These are phyloP conservation scores for Peronospora belbahrii DNA, from an alignment of 352 stramenopile genomes.

Conservation along the genomic window DNA sequence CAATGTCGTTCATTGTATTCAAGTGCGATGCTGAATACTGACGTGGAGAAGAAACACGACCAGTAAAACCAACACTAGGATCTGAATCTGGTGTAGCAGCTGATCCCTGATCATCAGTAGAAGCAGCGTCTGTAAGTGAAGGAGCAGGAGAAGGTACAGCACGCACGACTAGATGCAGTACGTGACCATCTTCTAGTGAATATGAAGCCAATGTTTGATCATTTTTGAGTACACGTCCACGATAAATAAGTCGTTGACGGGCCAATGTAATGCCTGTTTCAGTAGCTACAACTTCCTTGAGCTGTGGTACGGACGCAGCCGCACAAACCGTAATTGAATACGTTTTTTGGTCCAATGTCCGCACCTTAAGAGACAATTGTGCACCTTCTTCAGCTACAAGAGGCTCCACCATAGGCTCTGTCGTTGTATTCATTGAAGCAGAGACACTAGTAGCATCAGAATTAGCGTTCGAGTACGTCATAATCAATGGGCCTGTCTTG, in stretches of 20 bases:
- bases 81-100: conserved; percentile 2
- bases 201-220: conserved; percentile 68
- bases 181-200: conserved; percentile 73
- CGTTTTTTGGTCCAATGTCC: conserved; percentile 76
- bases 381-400: conserved; percentile 9
- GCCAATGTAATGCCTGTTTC: conserved; percentile 67
- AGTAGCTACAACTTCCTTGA: conserved; percentile 60
- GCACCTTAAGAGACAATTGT: conserved; percentile 66
- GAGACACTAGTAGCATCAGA: not conserved
- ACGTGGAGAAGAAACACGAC: not conserved
- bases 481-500: not conserved
- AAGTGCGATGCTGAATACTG: not conserved
- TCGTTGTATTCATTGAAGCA: not conserved
- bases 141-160: conserved; percentile 34
- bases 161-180: conserved; percentile 70
- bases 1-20: conserved; percentile 1
- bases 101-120: conserved; percentile 14
- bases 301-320: conserved; percentile 60
- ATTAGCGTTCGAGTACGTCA: conserved; percentile 1
- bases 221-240: conserved; percentile 83
- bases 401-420: conserved; percentile 19
- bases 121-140: conserved; percentile 19
- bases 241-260: conserved; percentile 80
- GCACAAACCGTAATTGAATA: conserved; percentile 60
- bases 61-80: not conserved